Base-by-base conservation (phyloP, 768 basidiomycete genomes). In the Phylloporus scabripes region DNA sequence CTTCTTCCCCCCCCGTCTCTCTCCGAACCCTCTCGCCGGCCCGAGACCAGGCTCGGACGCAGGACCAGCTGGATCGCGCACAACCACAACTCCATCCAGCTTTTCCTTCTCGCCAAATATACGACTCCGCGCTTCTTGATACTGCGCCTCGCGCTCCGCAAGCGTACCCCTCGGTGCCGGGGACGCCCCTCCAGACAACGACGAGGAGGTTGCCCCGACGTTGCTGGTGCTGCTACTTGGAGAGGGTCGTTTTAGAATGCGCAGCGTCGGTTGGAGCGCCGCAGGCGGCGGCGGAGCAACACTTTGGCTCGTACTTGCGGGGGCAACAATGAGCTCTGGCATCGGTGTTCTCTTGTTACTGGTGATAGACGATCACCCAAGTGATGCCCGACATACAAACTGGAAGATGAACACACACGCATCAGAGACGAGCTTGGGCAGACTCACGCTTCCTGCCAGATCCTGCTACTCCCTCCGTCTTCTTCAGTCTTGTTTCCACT, bases 401-500 rank as follows among this genome's bases (percentile, higher is more conserved):
- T 48, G 42, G 37, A 46, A 18, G 47, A 53, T 54, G 48, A 54
- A 52, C 46, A 54, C 46, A 54, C 42, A 26, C 43, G 45, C 14
- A 18, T 2, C 41, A 41, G 55, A 56, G 28, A 41, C 21, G 17
- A 41, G 20, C 12, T 23, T 28, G 42, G 44, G 34, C 28, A 23
- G 29, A 73, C 84, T 69, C 61, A 87, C 86, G 86, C 86, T 56
- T 79, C 74, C 50, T 81, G 76, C 86, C 86, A 88, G 45, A 87
- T 70, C 46, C 69, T 73, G 60, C 72, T 75, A 28, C 74, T 79
- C 29, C 65, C 70, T 34, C 31, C 48, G 11, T 15, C n/a, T n/a
- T 7, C 36, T 2, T 28, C 2, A 14, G 15, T 20, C 15, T 34
- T 45, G 38, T 28, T 29, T 45, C 18, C 37, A n/a, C 29, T 39